Percentiles rank a stretch among this genome's conserved stretches.
Conservation (phyloP, 768 basidiomycete species). For the Kwoniella sp. region DNA sequence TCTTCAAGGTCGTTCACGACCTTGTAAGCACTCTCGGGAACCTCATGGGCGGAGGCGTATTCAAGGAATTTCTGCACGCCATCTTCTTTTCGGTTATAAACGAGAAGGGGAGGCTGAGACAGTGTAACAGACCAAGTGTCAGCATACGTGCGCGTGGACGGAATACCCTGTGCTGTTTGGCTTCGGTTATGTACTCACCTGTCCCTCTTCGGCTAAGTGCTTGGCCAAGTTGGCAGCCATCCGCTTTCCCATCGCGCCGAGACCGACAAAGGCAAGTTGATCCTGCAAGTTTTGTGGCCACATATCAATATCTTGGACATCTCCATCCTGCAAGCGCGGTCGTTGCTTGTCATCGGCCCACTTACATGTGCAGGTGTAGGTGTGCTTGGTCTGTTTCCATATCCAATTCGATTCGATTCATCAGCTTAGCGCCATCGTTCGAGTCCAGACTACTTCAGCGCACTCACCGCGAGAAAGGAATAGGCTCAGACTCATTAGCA, state of each 20-base stretch:
- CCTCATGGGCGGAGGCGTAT: slow-evolving; percentile 63
- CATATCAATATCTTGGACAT: slow-evolving; percentile 1
- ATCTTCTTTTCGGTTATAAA: slow-evolving; percentile 72
- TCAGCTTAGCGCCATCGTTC: neutral
- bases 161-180: too few species aligned
- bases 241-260: slow-evolving; percentile 66
- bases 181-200: slow-evolving; percentile 30
- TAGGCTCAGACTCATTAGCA: slow-evolving; percentile 24
- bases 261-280: slow-evolving; percentile 61
- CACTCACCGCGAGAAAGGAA: slow-evolving; percentile 51
- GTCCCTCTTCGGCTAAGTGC: slow-evolving; percentile 45
- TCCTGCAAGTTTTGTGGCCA: slow-evolving; percentile 40
- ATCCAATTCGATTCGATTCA: too few species aligned
- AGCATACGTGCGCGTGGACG: slow-evolving; percentile 23
- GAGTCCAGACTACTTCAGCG: neutral
- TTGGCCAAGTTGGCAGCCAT: slow-evolving; percentile 82
- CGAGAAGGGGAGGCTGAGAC: slow-evolving; percentile 63
- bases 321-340: slow-evolving; percentile 1
- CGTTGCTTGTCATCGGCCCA: neutral
- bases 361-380: slow-evolving; percentile 49
- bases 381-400: slow-evolving; percentile 50
- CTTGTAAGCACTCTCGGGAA: slow-evolving; percentile 63
- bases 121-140: neutral
- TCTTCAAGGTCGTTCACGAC: slow-evolving; percentile 66
- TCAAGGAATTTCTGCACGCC: slow-evolving; percentile 60